Evolutionary conservation across 2,329 filamentous ascomycete genomes (phyloP).

Genomic region (Chaetomiaceae sp.): DNA sequence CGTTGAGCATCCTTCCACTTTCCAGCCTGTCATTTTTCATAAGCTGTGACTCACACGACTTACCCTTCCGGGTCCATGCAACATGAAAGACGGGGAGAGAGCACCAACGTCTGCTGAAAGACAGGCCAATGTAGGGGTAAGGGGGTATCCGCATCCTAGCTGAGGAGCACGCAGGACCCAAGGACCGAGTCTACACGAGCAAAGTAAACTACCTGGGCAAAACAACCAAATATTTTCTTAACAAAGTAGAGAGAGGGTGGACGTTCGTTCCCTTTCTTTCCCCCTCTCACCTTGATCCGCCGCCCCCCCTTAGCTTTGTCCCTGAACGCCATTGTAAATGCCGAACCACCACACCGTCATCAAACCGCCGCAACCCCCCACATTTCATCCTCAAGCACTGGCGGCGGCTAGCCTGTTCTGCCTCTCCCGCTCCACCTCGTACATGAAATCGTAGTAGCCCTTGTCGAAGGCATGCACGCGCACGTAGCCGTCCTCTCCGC

Average conservation of each 20-base stretch:
- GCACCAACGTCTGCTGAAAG: no score
- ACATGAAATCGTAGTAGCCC: slow-evolving; percentile 97
- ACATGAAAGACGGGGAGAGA: no score
- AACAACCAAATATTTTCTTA: slow-evolving; percentile 13
- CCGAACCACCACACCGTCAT: slow-evolving; percentile 10
- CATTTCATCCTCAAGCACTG: slow-evolving; percentile 39
- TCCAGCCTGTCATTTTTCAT: slow-evolving; percentile 2
- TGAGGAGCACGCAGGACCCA: background rate
- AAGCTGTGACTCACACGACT: no score
- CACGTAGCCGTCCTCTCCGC: slow-evolving; percentile 97
- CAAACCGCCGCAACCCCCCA: background rate
- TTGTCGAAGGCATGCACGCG: slow-evolving; percentile 98
- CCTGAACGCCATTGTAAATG: slow-evolving; percentile 22
- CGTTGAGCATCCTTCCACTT: background rate
- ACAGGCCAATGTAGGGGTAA: slow-evolving; percentile 10
- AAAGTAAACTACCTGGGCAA: slow-evolving; percentile 11
- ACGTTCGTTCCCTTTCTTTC: background rate
- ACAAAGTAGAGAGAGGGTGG: background rate
- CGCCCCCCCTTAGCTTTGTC: slow-evolving; percentile 8
- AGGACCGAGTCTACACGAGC: slow-evolving; percentile 11
- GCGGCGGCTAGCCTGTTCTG: slow-evolving; percentile 38
- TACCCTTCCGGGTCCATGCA: no score
- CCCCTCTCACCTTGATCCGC: slow-evolving; percentile 8
- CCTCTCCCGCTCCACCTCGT: slow-evolving; percentile 91
- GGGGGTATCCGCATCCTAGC: slow-evolving; percentile 7